Conservation (phyloP, 345 rosid genomes). For the Eucalyptus marginata region DNA sequence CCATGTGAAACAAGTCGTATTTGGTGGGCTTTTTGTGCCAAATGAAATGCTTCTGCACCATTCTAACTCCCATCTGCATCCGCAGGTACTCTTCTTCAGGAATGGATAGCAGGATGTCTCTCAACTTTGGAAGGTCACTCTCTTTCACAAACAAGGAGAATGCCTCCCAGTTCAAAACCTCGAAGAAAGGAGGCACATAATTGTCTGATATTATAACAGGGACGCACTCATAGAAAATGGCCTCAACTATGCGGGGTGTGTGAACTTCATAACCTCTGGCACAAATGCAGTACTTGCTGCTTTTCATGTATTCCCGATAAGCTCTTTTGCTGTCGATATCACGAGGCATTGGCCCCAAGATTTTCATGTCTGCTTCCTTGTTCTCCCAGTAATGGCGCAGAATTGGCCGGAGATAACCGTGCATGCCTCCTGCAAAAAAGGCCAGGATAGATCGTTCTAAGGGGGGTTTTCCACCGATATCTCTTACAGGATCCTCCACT, state of each 20-base stretch:
- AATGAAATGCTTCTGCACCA: slow-evolving; percentile 74
- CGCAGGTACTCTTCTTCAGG: slow-evolving; percentile 46
- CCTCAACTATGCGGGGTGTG: slow-evolving; percentile 79
- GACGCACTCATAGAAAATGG: slow-evolving; percentile 65
- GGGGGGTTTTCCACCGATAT: slow-evolving; percentile 62
- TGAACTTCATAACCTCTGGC: slow-evolving; percentile 89
- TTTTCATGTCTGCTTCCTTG: slow-evolving; percentile 70
- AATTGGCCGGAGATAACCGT: slow-evolving; percentile 67
- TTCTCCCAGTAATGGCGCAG: slow-evolving; percentile 62
- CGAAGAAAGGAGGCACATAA: slow-evolving; percentile 84
- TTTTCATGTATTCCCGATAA: slow-evolving; percentile 74
- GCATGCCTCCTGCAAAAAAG: slow-evolving; percentile 88
- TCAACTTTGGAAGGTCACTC: slow-evolving; percentile 56
- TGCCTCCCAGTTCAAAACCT: slow-evolving; percentile 68
- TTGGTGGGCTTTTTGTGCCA: slow-evolving; percentile 77
- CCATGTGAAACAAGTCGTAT: slow-evolving; percentile 72
- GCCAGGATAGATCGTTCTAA: slow-evolving; percentile 54
- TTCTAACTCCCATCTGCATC: slow-evolving; percentile 56
- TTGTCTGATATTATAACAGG: slow-evolving; percentile 87
- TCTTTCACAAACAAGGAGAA: slow-evolving; percentile 74
- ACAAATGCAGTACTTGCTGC: slow-evolving; percentile 80
- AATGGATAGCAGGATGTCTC: slow-evolving; percentile 53
- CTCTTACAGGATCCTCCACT: slow-evolving; percentile 33
- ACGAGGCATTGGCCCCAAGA: slow-evolving; percentile 64
- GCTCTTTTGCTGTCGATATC: slow-evolving; percentile 38